Evolutionary conservation across 2,329 filamentous ascomycete species (phyloP), one percentile per base, ranked within the genome.

Genomic region (Alternaria brassicae): DNA sequence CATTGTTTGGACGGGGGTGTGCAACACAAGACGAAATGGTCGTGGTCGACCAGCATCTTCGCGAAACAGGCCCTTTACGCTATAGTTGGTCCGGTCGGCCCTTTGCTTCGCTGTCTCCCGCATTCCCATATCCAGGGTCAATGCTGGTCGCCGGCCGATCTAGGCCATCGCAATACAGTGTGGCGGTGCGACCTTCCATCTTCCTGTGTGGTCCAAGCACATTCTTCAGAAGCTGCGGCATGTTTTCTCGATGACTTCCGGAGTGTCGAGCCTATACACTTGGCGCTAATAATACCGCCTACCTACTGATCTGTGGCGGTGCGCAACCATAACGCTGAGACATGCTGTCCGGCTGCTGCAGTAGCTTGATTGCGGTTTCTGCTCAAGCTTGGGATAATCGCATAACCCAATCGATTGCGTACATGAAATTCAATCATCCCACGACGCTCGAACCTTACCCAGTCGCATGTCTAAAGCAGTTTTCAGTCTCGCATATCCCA

Each of bases 111-210:
- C 47, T 55, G 55, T 54, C 34, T 65, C 39, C 56, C 58, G 58
- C 53, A 58, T 50, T 53, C 41, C 53, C 62, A 58, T 51, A 39
- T 39, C 28, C 64, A 69, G 64, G 70, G 66, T 63, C 56, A 50
- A 69, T 66, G 68, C 68, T 60, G 36, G 65, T 49, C 51, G 51
- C 52, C n/a, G 45, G 53, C 41, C 27, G 48, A 61, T 68, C 72
- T 63, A 67, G 72, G 53, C 67, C 66, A 45, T 56, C 15, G 42
- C 56, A 47, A 60, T 12, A 36, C 54, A 40, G 42, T 69, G 68
- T 71, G 68, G 71, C 70, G 51, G 70, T 72, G 68, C 66, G 62
- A 54, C 53, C 51, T 59, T 54, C 51, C 60, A 62, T 66, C 34
- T 47, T 55, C 52, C n/a, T 60, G 45, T 60, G 55, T 37, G 59